Evolutionary conservation across 2,329 filamentous ascomycete genomes (phyloP).

Genomic region (Diaporthe caulivora): DNA sequence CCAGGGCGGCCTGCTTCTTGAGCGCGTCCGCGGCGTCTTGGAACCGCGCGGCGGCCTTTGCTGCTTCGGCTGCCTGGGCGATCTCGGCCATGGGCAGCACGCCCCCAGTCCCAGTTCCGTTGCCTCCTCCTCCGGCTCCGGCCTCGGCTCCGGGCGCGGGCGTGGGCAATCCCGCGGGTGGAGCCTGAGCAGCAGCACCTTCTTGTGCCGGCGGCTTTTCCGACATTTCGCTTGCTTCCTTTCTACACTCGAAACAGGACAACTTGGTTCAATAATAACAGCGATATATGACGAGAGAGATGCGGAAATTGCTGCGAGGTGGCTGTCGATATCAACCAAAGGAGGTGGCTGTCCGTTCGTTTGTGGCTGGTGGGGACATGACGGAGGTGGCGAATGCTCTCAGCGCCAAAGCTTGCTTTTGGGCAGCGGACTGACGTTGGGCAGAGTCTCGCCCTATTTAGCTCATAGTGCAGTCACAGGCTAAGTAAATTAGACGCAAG

Average conservation of each 20-base stretch:
- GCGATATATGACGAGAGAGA: background rate
- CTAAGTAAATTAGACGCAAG: background rate
- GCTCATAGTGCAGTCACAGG: conserved; percentile 3
- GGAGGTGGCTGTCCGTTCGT: conserved; percentile 1
- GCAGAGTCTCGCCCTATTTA: conserved; percentile 3
- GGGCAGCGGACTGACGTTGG: background rate
- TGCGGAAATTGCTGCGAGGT: background rate
- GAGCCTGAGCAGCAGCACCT: conserved; percentile 12
- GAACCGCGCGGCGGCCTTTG: conserved; percentile 35
- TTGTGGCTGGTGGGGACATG: conserved; percentile 36
- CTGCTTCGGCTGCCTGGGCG: conserved; percentile 31
- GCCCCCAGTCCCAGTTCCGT: background rate
- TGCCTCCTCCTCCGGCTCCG: background rate
- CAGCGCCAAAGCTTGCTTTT: background rate
- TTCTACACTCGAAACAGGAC: background rate
- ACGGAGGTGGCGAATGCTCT: conserved; percentile 32
- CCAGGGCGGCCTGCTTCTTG: conserved; percentile 36
- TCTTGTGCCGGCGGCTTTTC: conserved; percentile 22
- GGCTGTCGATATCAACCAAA: background rate
- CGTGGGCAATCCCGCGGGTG: background rate
- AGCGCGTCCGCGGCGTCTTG: conserved; percentile 38
- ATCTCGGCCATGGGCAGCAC: conserved; percentile 26
- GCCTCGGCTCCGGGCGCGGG: too few relatives aligned
- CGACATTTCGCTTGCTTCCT: conserved; percentile 3
- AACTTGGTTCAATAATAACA: background rate